Base-by-base conservation (phyloP, 2,329 filamentous ascomycete genomes). In the Trichoderma endophyticum region DNA sequence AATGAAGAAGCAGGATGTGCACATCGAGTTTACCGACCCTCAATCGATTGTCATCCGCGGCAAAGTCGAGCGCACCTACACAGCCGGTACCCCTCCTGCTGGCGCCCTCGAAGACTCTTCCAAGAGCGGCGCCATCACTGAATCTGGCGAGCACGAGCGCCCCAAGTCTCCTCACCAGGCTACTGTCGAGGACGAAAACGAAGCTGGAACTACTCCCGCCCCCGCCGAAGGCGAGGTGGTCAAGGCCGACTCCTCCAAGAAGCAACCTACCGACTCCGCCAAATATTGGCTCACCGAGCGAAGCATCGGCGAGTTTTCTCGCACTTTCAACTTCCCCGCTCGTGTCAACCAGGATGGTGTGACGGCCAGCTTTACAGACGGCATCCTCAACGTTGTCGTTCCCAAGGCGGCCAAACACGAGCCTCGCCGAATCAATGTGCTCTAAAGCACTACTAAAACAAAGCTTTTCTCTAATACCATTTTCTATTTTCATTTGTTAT, bases 221-320 rank as follows among this genome's bases (percentile, higher is more conserved):
- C 72, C 75, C 11, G 72, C 75, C 15, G 63, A 74, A 76, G 72
- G 68, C 77, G 64, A 79, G 80, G 70, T 74, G 77, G 34, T 60
- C 76, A 73, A 61, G 70, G 48, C 68, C 62, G 30, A 28, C 15
- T 43, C 71, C 5, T 30, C 34, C 14, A 30, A 78, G 78, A 73
- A 80, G 80, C 30, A 57, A 39, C 28, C 68, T 6, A 14, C 54
- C 28, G 67, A 81, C 71, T 79, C 82, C 34, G 81, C 84, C 76
- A 91, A 89, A 82, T 95, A 90, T 86, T 95, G 92, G 92, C 83
- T 90, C 74, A 84, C 85, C 51, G 90, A 93, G 83, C 89, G 90
- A 76, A 87, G 85, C 73, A 82, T 91, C 71, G 91, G 91, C 78
- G 86, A 90, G 75, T 93, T 93, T 82, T 85, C 87, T 62, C 88